phyloP scores from a whole-genome alignment of 805 yeast species.

The Spathaspora passalidarum region DNA sequence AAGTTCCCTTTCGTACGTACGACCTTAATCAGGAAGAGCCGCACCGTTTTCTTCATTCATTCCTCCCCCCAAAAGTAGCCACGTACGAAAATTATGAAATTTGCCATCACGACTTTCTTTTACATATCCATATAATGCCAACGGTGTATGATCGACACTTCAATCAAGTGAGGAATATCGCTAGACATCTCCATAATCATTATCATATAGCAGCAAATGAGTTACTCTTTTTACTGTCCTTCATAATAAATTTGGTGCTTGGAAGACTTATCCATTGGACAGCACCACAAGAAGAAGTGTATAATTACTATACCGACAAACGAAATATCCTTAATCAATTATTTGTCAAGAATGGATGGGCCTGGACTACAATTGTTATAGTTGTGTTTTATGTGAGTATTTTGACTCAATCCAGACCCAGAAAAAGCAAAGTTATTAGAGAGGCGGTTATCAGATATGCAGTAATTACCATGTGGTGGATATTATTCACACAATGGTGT shows the following conservation, averaged over 20 bases:
- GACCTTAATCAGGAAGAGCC: too few species aligned
- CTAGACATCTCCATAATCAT: conserved; percentile 1
- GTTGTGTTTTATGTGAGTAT: conserved; percentile 18
- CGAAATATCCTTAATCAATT: conserved; percentile 64
- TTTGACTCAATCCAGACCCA: conserved; percentile 8
- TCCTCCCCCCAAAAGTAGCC: too few species aligned
- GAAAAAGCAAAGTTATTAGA: conserved; percentile 7
- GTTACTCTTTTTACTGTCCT: conserved; percentile 28
- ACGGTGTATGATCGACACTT: conserved; percentile 10
- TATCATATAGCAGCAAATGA: conserved; percentile 20
- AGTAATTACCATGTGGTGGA: conserved; percentile 76
- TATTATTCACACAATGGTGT: conserved; percentile 81
- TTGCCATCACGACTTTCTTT: neutral
- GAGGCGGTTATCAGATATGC: conserved; percentile 41
- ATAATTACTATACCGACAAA: conserved; percentile 57
- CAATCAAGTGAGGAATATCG: neutral
- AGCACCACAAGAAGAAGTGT: conserved; percentile 45
- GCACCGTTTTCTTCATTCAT: too few species aligned
- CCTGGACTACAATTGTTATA: conserved; percentile 62
- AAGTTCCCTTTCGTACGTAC: too few species aligned
- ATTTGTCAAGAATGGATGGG: conserved; percentile 91
- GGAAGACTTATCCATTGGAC: conserved; percentile 50
- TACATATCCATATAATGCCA: neutral
- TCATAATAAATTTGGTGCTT: conserved; percentile 38
- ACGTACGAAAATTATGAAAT: neutral